These are phyloP conservation scores for Beta corolliflora DNA, from an alignment of 179 eudicot species.

Conservation along the genomic window DNA sequence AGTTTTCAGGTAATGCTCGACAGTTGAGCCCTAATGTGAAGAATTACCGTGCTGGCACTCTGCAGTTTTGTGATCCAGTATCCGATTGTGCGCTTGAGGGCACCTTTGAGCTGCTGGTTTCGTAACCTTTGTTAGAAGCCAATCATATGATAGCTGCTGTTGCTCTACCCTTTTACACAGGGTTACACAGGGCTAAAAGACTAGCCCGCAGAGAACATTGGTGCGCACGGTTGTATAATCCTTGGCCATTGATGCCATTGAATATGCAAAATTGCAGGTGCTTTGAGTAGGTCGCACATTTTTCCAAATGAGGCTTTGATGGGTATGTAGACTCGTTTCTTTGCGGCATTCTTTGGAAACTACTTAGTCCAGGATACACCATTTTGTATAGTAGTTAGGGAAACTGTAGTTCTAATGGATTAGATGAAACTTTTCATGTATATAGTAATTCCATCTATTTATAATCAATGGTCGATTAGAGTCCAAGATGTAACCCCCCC, in stretches of 20 bases:
- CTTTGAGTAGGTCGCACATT: slow-evolving; percentile 8
- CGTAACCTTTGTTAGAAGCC: slow-evolving; percentile 11
- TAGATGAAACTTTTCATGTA: slow-evolving; percentile 6
- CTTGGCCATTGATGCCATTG: neutral
- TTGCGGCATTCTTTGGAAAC: neutral
- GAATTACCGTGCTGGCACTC: neutral
- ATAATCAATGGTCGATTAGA: neutral
- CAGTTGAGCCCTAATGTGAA: slow-evolving; percentile 11
- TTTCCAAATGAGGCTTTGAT: slow-evolving; percentile 15
- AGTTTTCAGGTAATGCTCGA: neutral
- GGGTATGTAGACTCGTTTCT: slow-evolving; percentile 12
- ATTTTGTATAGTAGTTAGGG: neutral
- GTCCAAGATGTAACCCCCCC: neutral
- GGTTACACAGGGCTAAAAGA: neutral
- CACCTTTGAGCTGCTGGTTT: slow-evolving; percentile 14
- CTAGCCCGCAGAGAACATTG: slow-evolving; percentile 8
- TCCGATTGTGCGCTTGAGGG: slow-evolving; percentile 29
- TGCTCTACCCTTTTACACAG: neutral
- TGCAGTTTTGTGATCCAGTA: neutral
- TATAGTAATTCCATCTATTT: neutral
- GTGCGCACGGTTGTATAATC: slow-evolving; percentile 3
- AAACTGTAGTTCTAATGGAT: neutral
- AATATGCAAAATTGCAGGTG: slow-evolving; percentile 7
- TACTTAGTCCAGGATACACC: neutral
- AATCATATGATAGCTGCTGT: slow-evolving; percentile 17